These are phyloP conservation scores for Mortierella sp. DNA, from an alignment of 371 early-diverging fungal species.

Conservation along the genomic window DNA sequence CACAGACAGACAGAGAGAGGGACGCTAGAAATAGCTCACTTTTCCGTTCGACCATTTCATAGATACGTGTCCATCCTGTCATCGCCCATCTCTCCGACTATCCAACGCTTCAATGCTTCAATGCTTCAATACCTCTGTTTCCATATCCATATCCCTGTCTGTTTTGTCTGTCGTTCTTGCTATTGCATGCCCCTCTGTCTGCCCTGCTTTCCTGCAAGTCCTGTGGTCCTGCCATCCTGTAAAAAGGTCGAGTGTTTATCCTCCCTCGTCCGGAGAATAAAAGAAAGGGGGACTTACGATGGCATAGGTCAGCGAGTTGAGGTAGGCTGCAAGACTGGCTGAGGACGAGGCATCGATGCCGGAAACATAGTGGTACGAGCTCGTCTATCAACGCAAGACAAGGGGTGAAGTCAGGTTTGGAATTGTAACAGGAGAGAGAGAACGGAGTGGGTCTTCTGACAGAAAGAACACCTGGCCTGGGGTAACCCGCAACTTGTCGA, in stretches of 20 bases:
- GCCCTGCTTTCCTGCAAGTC: background rate
- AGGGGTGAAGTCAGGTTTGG: background rate
- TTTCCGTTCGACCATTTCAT: background rate
- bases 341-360: slow-evolving; percentile 96
- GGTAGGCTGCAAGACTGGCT: slow-evolving; percentile 93
- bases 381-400: slow-evolving; percentile 64
- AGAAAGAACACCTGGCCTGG: too few species aligned
- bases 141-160: too few species aligned
- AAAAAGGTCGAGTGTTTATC: background rate
- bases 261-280: background rate
- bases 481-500: background rate
- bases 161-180: background rate
- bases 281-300: slow-evolving; percentile 66
- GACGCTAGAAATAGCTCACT: slow-evolving; percentile 4
- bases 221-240: background rate
- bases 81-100: background rate
- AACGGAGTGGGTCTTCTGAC: background rate
- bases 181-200: background rate
- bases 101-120: too few species aligned
- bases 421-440: too few species aligned
- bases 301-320: slow-evolving; percentile 95
- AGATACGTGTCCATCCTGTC: background rate
- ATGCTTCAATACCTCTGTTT: too few species aligned
- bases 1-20: too few species aligned
- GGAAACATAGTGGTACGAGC: slow-evolving; percentile 93